Conservation (phyloP, 768 basidiomycete genomes). For the Lactarius evosmus region DNA sequence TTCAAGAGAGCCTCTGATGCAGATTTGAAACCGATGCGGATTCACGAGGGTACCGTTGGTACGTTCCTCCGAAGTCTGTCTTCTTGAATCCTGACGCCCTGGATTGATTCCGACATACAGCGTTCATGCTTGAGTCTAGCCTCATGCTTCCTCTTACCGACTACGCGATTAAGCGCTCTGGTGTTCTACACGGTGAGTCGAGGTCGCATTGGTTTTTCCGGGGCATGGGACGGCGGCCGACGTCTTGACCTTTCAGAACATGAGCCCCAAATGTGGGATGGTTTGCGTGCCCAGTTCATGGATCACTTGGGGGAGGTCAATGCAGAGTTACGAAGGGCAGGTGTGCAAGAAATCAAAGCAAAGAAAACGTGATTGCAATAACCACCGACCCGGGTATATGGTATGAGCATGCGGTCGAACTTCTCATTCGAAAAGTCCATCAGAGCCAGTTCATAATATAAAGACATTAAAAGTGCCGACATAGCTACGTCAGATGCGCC, state of each 20-base stretch:
- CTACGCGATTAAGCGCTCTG: constrained; percentile 56
- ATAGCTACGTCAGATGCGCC: too few species aligned
- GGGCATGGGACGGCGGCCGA: background rate
- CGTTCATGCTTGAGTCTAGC: constrained; percentile 63
- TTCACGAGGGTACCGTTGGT: constrained; percentile 55
- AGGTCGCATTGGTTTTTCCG: background rate
- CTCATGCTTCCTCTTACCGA: constrained; percentile 64
- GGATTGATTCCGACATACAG: constrained; percentile 31
- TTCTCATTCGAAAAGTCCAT: too few species aligned
- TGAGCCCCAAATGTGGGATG: background rate
- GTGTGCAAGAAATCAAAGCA: background rate
- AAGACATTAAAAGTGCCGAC: too few species aligned
- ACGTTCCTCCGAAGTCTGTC: constrained; percentile 20
- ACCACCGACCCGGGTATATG: background rate
- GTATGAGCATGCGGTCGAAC: too few species aligned
- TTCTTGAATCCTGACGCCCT: constrained; percentile 3
- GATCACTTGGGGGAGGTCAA: background rate
- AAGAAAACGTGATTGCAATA: background rate
- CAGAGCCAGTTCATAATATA: too few species aligned
- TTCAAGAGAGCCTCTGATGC: constrained; percentile 55
- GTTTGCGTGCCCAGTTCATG: background rate
- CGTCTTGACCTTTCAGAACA: background rate
- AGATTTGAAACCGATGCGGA: constrained; percentile 48
- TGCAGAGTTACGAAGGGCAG: background rate
- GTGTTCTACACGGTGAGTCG: constrained; percentile 46